A percentile compares a stretch with the other conserved stretches of the same genome.
These are phyloP conservation scores for Penicillium sumatraense DNA, from an alignment of 2,329 filamentous ascomycete genomes.

Conservation along the genomic window DNA sequence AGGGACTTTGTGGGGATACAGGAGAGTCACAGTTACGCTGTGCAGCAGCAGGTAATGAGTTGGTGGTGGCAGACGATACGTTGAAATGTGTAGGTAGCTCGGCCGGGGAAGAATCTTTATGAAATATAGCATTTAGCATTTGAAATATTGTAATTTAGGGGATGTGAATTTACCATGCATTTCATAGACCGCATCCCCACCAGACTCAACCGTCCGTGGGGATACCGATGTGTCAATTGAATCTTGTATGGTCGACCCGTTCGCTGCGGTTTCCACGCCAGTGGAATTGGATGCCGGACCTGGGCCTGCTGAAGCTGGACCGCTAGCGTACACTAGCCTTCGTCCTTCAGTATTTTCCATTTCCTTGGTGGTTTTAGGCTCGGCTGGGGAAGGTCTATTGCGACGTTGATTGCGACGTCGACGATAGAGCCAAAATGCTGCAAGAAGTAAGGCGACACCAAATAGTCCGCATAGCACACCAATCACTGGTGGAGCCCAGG, in stretches of 20 bases:
- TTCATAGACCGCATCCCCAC: constrained; percentile 18
- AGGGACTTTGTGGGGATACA: constrained; percentile 4
- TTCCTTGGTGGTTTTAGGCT: background rate
- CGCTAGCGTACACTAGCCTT: constrained; percentile 9
- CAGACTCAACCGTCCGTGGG: constrained; percentile 17
- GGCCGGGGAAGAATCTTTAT: constrained; percentile 18
- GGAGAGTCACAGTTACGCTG: background rate
- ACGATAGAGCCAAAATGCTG: constrained; percentile 23
- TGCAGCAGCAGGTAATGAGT: background rate
- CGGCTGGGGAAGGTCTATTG: background rate
- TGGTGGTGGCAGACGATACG: background rate
- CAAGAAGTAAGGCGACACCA: constrained; percentile 13
- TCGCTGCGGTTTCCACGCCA: constrained; percentile 6
- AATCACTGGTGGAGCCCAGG: constrained; percentile 63
- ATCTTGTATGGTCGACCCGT: background rate
- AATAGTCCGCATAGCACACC: constrained; percentile 29
- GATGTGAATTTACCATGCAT: constrained; percentile 13
- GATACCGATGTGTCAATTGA: constrained; percentile 11
- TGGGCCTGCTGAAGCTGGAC: constrained; percentile 8
- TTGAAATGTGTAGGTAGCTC: constrained; percentile 17
- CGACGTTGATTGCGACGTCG: constrained; percentile 13
- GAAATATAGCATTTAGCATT: background rate
- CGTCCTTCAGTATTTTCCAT: background rate
- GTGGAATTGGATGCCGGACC: constrained; percentile 14
- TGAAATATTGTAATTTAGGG: background rate